Evolutionary conservation across 495 filamentous ascomycete species (phyloP), one percentile per base, ranked within the genome.

Genomic region (Tuber brumale): DNA sequence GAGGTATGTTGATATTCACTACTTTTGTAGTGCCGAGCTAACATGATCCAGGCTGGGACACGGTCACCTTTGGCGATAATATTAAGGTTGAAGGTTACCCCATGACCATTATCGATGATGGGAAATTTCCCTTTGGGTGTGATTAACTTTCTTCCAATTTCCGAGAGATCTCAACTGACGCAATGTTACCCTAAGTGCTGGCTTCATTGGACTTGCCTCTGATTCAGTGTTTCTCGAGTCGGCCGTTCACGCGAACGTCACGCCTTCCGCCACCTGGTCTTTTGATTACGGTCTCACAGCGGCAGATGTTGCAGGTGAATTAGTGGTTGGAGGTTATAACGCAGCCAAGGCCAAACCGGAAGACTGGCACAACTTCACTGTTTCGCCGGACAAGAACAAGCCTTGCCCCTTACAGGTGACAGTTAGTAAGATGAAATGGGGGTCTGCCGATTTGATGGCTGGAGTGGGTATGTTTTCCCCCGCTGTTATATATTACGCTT

Each of bases 321-420:
- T 82, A 27, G 74, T 82, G 19, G 27, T 82, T 39, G 81, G 81
- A 21, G 81, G 81, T 4, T 82, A 81, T 43, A 82, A 82, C 48
- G 61, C 72, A n/a, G 57, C 35, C 19, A 82, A 82, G 69, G 81
- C 77, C 6, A 61, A 71, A 23, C 51, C 16, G 10, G 46, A 76
- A 42, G 44, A 42, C 10, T 82, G 79, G n/a, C 72, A 35, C 8
- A 79, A 79, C 43, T 82, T 70, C 43, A 74, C 77, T 3, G 71
- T 82, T 41, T 82, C 79, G 44, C 77, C 77, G 9, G 75, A 82
- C 45, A 82, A 79, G 70, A 31, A 19, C n/a, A 80, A 71, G 19
- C 81, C 81, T 44, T 82, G 81, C 44, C 81, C 81, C 39, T 70
- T 82, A 5, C 81, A 82, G 42, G 77, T 82, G 0, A 73, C 74